Conservation (phyloP, 768 basidiomycete species). For the Rubroboletus pulcherrimus region DNA sequence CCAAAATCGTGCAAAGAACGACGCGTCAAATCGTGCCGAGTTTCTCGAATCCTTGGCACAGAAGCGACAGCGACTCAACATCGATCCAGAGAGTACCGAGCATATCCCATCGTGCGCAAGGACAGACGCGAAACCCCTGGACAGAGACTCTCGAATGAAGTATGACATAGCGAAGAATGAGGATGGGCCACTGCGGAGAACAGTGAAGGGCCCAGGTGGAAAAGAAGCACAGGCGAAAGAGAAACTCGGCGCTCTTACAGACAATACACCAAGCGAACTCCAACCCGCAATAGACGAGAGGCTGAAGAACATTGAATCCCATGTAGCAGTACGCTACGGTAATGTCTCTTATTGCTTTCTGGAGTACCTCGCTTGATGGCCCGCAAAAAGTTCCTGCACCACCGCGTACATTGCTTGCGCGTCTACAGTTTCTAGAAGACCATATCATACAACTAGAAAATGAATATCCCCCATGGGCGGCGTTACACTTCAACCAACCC, state of each 20-base stretch:
- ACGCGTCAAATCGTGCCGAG: conserved; percentile 73
- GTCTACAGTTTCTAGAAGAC: conserved; percentile 70
- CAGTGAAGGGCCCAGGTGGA: conserved; percentile 35
- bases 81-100: conserved; percentile 33
- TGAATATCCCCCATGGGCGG: conserved; percentile 85
- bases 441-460: conserved; percentile 74
- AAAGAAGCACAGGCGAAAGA: conserved; percentile 11
- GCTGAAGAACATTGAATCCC: conserved; percentile 62
- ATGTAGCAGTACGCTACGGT: conserved; percentile 77
- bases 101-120: conserved; percentile 62
- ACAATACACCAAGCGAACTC: conserved; percentile 37
- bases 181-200: conserved; percentile 69
- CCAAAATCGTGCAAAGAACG: conserved; percentile 64
- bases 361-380: conserved; percentile 1
- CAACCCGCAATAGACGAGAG: conserved; percentile 65
- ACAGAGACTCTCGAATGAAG: conserved; percentile 78
- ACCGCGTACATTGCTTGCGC: conserved; percentile 59
- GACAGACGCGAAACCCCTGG: conserved; percentile 63
- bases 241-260: conserved; percentile 14
- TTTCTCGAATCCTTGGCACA: conserved; percentile 61
- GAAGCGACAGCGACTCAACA: conserved; percentile 45
- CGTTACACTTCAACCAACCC: conserved; percentile 85
- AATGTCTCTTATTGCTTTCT: conserved; percentile 8
- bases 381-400: conserved; percentile 58
- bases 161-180: conserved; percentile 86